phyloP scores from a whole-genome alignment of 2,329 filamentous ascomycete genomes.

The Bertia moriformis region DNA sequence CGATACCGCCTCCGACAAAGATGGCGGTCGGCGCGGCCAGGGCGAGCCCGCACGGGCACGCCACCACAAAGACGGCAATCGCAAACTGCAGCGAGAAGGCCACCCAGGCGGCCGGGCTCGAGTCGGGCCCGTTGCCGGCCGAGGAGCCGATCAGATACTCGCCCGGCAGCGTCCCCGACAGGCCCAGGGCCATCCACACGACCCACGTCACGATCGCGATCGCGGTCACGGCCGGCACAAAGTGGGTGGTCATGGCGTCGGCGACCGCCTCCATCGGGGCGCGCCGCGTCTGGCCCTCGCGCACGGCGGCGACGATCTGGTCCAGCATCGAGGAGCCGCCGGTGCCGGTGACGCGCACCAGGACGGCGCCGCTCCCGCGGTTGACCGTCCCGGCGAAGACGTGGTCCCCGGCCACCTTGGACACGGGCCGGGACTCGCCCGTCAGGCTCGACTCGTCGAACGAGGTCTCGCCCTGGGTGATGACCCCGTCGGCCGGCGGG shows the following conservation, averaged over 20 bases:
- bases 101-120: slow-evolving; percentile 38
- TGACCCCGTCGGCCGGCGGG: slow-evolving; percentile 66
- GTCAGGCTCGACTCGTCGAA: slow-evolving; percentile 91
- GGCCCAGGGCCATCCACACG: slow-evolving; percentile 53
- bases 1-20: slow-evolving; percentile 41
- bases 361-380: slow-evolving; percentile 45
- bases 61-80: slow-evolving; percentile 75
- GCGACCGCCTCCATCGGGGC: slow-evolving; percentile 66
- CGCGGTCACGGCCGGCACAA: slow-evolving; percentile 59
- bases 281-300: slow-evolving; percentile 62
- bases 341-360: slow-evolving; percentile 47
- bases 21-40: slow-evolving; percentile 72
- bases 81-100: slow-evolving; percentile 44
- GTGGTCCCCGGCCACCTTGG: slow-evolving; percentile 45
- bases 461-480: slow-evolving; percentile 45
- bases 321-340: slow-evolving; percentile 64
- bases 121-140: too few relatives aligned
- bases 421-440: slow-evolving; percentile 56
- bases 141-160: too few relatives aligned
- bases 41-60: slow-evolving; percentile 71
- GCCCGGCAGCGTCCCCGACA: slow-evolving; percentile 40
- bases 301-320: slow-evolving; percentile 62
- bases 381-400: slow-evolving; percentile 67
- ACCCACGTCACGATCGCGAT: slow-evolving; percentile 60
- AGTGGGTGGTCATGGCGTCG: slow-evolving; percentile 60